Evolutionary conservation across 2,329 filamentous ascomycete species (phyloP).

Genomic region (Clonostachys chloroleuca): DNA sequence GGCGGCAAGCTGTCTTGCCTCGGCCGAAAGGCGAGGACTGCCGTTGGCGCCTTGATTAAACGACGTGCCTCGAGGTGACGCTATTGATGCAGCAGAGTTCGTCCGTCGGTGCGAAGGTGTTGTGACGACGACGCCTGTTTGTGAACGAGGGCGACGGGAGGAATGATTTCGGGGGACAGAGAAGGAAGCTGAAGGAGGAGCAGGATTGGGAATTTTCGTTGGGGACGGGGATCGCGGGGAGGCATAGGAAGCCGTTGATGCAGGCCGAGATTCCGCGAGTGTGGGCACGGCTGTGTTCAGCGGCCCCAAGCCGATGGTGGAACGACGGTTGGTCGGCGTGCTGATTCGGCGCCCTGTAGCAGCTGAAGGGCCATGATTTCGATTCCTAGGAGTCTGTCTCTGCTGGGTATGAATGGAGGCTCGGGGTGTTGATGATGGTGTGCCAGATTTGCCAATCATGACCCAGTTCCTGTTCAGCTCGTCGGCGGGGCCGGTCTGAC

Average conservation of each 20-base stretch:
- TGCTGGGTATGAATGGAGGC: slow-evolving; percentile 9
- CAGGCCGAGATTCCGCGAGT: slow-evolving; percentile 2
- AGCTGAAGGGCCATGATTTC: slow-evolving; percentile 22
- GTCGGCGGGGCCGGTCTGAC: slow-evolving; percentile 47
- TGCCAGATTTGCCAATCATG: slow-evolving; percentile 38
- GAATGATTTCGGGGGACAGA: background rate
- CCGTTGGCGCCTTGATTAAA: slow-evolving; percentile 6
- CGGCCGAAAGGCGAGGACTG: slow-evolving; percentile 51
- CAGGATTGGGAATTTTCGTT: slow-evolving; percentile 37
- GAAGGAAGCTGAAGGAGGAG: slow-evolving; percentile 13
- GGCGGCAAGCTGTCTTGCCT: slow-evolving; percentile 72
- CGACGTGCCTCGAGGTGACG: slow-evolving; percentile 21
- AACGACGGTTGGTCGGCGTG: slow-evolving; percentile 20
- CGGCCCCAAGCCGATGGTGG: slow-evolving; percentile 1
- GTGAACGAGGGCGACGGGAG: too few relatives aligned
- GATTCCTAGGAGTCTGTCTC: slow-evolving; percentile 16
- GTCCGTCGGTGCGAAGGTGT: slow-evolving; percentile 31
- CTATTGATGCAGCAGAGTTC: slow-evolving; percentile 36
- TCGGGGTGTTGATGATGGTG: slow-evolving; percentile 16
- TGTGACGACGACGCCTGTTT: background rate
- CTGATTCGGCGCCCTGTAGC: slow-evolving; percentile 38
- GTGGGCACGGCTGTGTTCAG: slow-evolving; percentile 14
- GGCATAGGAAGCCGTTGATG: slow-evolving; percentile 23
- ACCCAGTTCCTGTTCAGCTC: slow-evolving; percentile 69
- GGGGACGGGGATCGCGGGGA: slow-evolving; percentile 26